phyloP scores from a whole-genome alignment of 345 rosid genomes.

The Euphorbia tirucalli region DNA sequence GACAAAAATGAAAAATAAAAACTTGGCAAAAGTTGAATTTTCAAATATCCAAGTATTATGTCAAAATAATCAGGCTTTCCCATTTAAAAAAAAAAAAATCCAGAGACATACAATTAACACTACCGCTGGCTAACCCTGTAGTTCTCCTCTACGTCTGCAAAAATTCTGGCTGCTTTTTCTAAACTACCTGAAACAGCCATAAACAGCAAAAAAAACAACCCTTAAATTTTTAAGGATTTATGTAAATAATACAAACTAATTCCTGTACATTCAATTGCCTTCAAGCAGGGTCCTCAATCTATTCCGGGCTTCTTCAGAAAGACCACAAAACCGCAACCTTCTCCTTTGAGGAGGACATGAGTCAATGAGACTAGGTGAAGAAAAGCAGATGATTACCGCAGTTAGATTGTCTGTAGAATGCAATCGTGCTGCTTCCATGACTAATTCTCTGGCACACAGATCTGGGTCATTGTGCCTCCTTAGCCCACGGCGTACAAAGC shows the following conservation, averaged over 20 bases:
- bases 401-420: constrained; percentile 58
- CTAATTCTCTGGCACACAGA: constrained; percentile 53
- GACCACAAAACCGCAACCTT: constrained; percentile 39
- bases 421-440: constrained; percentile 52
- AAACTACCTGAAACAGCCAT: constrained; percentile 45
- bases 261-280: constrained; percentile 53
- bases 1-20: too few relatives aligned
- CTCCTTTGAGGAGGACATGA: constrained; percentile 44
- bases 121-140: neutral
- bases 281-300: constrained; percentile 49
- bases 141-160: constrained; percentile 34
- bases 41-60: too few relatives aligned
- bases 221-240: constrained; percentile 1
- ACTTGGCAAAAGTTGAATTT: too few relatives aligned
- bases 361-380: constrained; percentile 23
- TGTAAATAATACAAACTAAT: constrained; percentile 17
- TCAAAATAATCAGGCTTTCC: neutral
- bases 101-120: constrained; percentile 7
- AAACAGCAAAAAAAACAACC: constrained; percentile 27
- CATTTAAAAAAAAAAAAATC: neutral
- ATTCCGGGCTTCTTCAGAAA: constrained; percentile 55
- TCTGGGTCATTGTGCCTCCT: constrained; percentile 59
- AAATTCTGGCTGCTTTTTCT: constrained; percentile 44
- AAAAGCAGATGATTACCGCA: constrained; percentile 49
- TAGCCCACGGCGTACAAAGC: constrained; percentile 59